Percentiles rank a stretch among this genome's conserved stretches.
Evolutionary conservation across 768 basidiomycete species (phyloP).

Genomic region (Tubosaeta sp.): DNA sequence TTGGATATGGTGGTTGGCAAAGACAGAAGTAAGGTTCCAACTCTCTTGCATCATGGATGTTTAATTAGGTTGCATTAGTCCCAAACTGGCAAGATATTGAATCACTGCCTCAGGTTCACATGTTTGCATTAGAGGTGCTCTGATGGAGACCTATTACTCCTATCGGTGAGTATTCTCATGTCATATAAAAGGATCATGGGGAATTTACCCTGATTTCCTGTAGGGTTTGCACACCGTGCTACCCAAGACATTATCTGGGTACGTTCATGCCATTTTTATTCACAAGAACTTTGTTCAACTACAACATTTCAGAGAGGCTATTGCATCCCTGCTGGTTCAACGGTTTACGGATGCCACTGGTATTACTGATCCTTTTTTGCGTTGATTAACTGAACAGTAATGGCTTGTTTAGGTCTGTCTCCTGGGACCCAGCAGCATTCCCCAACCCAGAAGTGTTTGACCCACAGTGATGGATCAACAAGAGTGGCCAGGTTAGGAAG

Average conservation of each 20-base stretch:
- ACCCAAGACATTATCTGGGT: conserved; percentile 63
- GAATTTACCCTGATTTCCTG: neutral
- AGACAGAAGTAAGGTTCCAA: conserved; percentile 17
- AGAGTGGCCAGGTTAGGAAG: conserved; percentile 38
- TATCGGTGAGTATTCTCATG: conserved; percentile 14
- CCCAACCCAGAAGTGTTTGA: conserved; percentile 44
- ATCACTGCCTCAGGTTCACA: conserved; percentile 31
- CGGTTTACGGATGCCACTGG: conserved; percentile 20
- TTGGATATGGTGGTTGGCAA: conserved; percentile 48
- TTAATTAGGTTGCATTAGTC: conserved; percentile 15
- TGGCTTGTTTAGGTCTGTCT: conserved; percentile 14
- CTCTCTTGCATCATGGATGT: neutral
- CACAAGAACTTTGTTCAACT: conserved; percentile 34
- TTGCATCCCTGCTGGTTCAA: conserved; percentile 22
- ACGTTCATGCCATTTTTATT: neutral
- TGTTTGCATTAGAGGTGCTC: conserved; percentile 34
- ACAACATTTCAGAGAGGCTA: conserved; percentile 12
- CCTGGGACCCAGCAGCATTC: conserved; percentile 19
- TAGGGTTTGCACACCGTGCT: conserved; percentile 55
- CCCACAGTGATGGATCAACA: conserved; percentile 49
- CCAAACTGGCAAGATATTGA: conserved; percentile 34
- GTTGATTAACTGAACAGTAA: neutral
- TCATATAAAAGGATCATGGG: too few species aligned
- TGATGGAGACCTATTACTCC: conserved; percentile 33
- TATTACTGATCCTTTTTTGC: neutral